Base-by-base conservation (phyloP, 1,284 basidiomycete genomes). In the Coriolopsis trogii region DNA sequence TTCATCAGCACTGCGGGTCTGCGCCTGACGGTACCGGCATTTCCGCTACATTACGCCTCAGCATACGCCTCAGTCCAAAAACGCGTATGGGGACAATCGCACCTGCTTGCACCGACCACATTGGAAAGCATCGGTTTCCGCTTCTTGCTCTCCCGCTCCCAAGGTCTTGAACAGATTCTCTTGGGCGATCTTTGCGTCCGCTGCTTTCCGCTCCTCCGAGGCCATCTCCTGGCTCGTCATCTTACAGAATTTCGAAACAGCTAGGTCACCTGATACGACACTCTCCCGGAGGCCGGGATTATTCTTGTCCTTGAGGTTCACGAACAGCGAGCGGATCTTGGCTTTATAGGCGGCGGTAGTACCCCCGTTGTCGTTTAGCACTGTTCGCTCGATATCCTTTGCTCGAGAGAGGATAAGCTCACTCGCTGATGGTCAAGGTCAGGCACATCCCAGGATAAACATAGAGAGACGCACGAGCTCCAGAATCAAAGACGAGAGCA, bases 91-190 rank as follows among this genome's bases (percentile, higher is more conserved):
- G 6, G 21, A 51, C 43, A 31, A 24, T 31, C 40, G 34, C 39
- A 81, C 85, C 77, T 93, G 87, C 60, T 92, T 93, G 84, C 96
- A 99, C 63, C 92, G 84, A 16, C 85, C 80, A 66, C 97, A 99
- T 70, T 98, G 94, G 89, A 99, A 99, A 1, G 94, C 94, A 62
- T 96, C 94, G 0, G 97, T 99, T 71, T 99, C 96, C 13, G 96
- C 95, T 70, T 92, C 84, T 51, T 86, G 88, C 59, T 95, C 91
- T 13, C 82, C 92, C 0, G 95, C 96, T 3, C 90, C 93, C 15
- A 97, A 85, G 2, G 95, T 89, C 46, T 95, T 91, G 78, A 95
- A 92, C 41, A 99, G 73, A 66, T 99, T 99, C 53, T 92, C 85
- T 62, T 91, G 85, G 49, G 85, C 82, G 58, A 99, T 90, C 65